Percentiles rank a stretch among this genome's conserved stretches.
These are phyloP conservation scores for Aquilaria malaccensis DNA, from an alignment of 345 rosid genomes.

Conservation along the genomic window DNA sequence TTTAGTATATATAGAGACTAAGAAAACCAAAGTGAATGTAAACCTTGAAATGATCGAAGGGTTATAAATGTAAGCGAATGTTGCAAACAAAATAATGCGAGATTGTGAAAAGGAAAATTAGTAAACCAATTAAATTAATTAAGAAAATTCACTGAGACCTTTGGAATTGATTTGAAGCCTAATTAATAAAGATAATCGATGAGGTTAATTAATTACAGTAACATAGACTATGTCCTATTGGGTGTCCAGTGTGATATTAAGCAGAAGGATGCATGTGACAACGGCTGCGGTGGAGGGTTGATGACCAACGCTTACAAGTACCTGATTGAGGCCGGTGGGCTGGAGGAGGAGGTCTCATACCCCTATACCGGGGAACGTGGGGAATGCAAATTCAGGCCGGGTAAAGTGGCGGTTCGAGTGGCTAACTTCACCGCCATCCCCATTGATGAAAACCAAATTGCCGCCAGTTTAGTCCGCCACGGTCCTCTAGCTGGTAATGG, in stretches of 20 bases:
- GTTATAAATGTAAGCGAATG: too few species aligned
- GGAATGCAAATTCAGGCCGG: conserved; percentile 49
- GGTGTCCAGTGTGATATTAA: conserved; percentile 47
- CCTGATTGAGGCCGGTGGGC: conserved; percentile 69
- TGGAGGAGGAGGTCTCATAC: conserved; percentile 61
- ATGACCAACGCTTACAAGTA: conserved; percentile 89
- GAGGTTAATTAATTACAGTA: too few species aligned
- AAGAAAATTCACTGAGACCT: too few species aligned
- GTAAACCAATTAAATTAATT: too few species aligned
- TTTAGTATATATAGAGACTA: too few species aligned
- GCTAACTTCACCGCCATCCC: conserved; percentile 60
- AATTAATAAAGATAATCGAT: too few species aligned
- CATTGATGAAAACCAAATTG: conserved; percentile 62
- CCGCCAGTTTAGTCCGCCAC: conserved; percentile 59
- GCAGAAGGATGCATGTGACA: conserved; percentile 58
- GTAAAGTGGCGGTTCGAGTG: conserved; percentile 47
- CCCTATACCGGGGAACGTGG: conserved; percentile 60
- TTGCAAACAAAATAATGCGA: too few species aligned
- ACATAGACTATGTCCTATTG: too few species aligned
- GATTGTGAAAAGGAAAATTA: too few species aligned
- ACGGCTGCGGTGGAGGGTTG: conserved; percentile 77
- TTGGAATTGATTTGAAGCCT: too few species aligned
- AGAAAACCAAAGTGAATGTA: too few species aligned
- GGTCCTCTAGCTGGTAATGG: conserved; percentile 71
- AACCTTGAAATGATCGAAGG: too few species aligned